These are phyloP conservation scores for Leucosporidium yakuticum DNA, from an alignment of 768 basidiomycete species.

Conservation along the genomic window DNA sequence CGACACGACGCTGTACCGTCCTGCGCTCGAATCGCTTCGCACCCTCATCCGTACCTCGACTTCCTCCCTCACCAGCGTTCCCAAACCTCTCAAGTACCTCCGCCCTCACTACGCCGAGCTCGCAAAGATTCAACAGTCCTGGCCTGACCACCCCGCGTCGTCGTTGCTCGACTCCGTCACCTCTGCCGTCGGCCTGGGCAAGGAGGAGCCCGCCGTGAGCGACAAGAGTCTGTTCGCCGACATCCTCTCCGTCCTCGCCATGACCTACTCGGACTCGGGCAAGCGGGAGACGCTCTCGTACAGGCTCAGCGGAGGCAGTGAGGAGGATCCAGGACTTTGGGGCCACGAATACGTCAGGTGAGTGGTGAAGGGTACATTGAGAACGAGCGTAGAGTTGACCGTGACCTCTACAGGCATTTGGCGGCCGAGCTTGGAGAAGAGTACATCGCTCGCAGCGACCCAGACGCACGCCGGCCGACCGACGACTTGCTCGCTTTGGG, in stretches of 20 bases:
- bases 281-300: slow-evolving; percentile 92
- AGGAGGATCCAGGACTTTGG: slow-evolving; percentile 85
- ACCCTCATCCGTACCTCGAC: slow-evolving; percentile 93
- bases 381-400: background rate
- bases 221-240: slow-evolving; percentile 85
- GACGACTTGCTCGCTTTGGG: slow-evolving; percentile 73
- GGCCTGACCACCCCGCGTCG: slow-evolving; percentile 59
- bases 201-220: slow-evolving; percentile 1
- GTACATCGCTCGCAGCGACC: slow-evolving; percentile 55
- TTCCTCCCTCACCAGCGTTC: slow-evolving; percentile 97
- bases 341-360: slow-evolving; percentile 93
- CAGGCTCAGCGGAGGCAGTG: slow-evolving; percentile 61
- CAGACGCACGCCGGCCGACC: slow-evolving; percentile 51
- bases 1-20: slow-evolving; percentile 72
- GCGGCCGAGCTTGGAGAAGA: slow-evolving; percentile 95
- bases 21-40: slow-evolving; percentile 87
- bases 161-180: slow-evolving; percentile 58
- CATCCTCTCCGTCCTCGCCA: slow-evolving; percentile 93
- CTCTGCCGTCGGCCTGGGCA: slow-evolving; percentile 18
- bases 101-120: slow-evolving; percentile 86
- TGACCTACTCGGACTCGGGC: slow-evolving; percentile 98
- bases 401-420: slow-evolving; percentile 52
- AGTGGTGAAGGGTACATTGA: background rate
- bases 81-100: slow-evolving; percentile 91
- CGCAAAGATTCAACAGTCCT: slow-evolving; percentile 67